Conservation (phyloP, 495 filamentous ascomycete genomes). For the Aspergillus nanangensis region DNA sequence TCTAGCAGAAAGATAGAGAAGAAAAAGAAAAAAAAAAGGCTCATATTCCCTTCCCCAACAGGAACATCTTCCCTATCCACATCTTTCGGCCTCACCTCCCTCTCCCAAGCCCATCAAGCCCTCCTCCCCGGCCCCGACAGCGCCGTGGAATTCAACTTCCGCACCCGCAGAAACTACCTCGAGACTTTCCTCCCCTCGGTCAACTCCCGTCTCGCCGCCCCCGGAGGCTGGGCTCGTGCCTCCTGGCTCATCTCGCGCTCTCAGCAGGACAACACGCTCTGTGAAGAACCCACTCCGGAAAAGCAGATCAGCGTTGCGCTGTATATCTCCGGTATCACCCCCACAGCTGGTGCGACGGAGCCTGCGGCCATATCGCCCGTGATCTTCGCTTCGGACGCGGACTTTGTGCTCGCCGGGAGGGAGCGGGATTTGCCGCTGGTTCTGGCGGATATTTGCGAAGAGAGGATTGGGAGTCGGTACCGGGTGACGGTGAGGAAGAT, state of each 20-base stretch:
- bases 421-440: neutral
- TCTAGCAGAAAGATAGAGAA: too few relatives aligned
- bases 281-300: neutral
- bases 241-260: neutral
- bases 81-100: neutral
- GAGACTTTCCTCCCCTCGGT: neutral
- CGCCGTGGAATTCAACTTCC: neutral
- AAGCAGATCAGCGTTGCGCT: neutral
- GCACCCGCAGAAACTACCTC: neutral
- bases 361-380: neutral
- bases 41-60: neutral
- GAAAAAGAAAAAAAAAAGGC: neutral
- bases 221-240: neutral
- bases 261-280: neutral
- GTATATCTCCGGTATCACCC: neutral
- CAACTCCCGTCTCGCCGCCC: neutral
- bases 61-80: neutral
- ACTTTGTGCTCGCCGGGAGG: neutral
- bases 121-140: neutral
- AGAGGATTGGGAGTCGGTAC: neutral
- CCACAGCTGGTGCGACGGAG: neutral
- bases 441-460: neutral
- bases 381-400: neutral
- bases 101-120: neutral
- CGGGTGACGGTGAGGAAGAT: neutral